Percentiles rank a stretch among this genome's conserved stretches.
phyloP scores from a whole-genome alignment of 768 basidiomycete genomes.

The Agaricus subrufescens region DNA sequence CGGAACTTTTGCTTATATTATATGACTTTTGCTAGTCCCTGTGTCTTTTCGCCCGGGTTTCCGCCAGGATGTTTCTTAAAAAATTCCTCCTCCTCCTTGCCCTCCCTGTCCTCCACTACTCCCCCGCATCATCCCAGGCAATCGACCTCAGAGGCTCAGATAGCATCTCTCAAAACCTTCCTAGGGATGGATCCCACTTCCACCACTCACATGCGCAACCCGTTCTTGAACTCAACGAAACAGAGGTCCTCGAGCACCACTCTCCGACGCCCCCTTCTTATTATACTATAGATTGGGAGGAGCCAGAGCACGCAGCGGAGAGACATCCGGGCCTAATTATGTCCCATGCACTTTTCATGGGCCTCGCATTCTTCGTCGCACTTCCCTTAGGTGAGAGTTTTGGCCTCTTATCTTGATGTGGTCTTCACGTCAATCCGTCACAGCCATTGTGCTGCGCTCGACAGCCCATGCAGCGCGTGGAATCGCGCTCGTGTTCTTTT shows the following conservation, averaged over 20 bases:
- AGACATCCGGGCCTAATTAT: constrained; percentile 69
- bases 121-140: constrained; percentile 3
- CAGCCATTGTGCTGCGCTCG: constrained; percentile 78
- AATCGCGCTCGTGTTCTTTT: constrained; percentile 58
- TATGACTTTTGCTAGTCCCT: neutral
- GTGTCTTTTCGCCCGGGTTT: neutral
- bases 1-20: neutral
- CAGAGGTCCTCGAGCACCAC: constrained; percentile 61
- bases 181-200: constrained; percentile 38
- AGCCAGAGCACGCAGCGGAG: constrained; percentile 31
- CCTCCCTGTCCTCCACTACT: neutral
- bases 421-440: neutral
- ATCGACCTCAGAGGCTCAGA: neutral
- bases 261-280: constrained; percentile 75
- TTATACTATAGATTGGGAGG: constrained; percentile 74
- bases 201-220: constrained; percentile 46
- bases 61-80: constrained; percentile 13
- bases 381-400: constrained; percentile 68
- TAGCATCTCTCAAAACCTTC: neutral
- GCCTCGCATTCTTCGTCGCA: constrained; percentile 74
- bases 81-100: constrained; percentile 10
- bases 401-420: neutral
- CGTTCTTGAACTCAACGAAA: constrained; percentile 69
- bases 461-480: constrained; percentile 65
- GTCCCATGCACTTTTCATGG: constrained; percentile 71